phyloP scores from a whole-genome alignment of 495 filamentous ascomycete species.

The Penicillium odoratum region DNA sequence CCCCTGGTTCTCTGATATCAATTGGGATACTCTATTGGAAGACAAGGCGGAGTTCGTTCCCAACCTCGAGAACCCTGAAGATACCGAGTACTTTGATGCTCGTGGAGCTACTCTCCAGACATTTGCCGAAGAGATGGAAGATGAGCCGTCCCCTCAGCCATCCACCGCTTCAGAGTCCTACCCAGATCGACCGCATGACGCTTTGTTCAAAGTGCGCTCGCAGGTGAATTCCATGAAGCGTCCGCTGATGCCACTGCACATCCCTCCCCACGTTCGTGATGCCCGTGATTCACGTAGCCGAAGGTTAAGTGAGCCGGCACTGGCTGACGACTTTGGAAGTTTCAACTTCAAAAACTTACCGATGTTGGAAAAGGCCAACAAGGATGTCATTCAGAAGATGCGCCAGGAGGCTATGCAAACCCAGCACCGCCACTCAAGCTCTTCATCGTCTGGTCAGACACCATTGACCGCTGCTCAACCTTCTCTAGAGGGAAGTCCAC shows the following conservation, averaged over 20 bases:
- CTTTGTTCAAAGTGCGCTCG: conserved; percentile 82
- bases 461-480: conserved; percentile 52
- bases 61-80: conserved; percentile 87
- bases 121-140: conserved; percentile 91
- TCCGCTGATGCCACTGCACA: conserved; percentile 90
- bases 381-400: conserved; percentile 95
- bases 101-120: conserved; percentile 86
- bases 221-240: conserved; percentile 84
- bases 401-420: conserved; percentile 80
- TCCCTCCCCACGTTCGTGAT: conserved; percentile 92
- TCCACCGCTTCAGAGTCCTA: conserved; percentile 56
- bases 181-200: conserved; percentile 87
- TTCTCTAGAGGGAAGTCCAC: conserved; percentile 80
- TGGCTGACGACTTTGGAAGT: conserved; percentile 88
- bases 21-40: conserved; percentile 87
- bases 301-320: conserved; percentile 85
- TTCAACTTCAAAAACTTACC: conserved; percentile 98
- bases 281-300: conserved; percentile 72
- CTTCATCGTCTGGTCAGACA: conserved; percentile 32
- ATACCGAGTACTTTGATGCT: conserved; percentile 96
- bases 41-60: conserved; percentile 97
- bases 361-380: conserved; percentile 96
- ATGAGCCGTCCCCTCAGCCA: conserved; percentile 68
- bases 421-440: conserved; percentile 46
- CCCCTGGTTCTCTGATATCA: conserved; percentile 82